Evolutionary conservation across 1,284 basidiomycete species (phyloP).

Genomic region (Earliella scabrosa): DNA sequence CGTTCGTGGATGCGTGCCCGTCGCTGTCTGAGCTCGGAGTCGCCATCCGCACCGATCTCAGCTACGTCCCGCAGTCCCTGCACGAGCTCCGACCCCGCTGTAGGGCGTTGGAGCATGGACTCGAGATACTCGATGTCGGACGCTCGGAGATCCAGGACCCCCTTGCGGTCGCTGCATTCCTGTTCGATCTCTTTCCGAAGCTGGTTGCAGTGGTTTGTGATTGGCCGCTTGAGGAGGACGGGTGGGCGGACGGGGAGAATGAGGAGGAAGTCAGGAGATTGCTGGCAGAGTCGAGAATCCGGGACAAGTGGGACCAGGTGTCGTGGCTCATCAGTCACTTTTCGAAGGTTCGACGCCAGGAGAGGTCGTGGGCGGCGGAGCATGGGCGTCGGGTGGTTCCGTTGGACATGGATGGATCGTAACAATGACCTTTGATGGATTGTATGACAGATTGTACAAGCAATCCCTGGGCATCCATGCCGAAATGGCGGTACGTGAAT

Average conservation of each 20-base stretch:
- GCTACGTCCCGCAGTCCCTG: background rate
- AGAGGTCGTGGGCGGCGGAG: no score
- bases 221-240: background rate
- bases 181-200: background rate
- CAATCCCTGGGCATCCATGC: no score
- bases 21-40: background rate
- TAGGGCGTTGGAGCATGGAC: background rate
- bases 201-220: background rate
- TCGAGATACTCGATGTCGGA: background rate
- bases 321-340: no score
- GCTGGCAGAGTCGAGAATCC: no score
- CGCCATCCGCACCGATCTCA: background rate
- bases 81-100: background rate
- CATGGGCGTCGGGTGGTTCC: no score
- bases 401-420: no score
- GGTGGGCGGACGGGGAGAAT: background rate
- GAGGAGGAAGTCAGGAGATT: no score
- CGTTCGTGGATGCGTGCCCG: background rate
- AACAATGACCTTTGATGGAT: no score
- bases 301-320: no score
- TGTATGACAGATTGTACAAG: no score
- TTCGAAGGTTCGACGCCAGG: no score
- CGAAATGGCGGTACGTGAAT: no score
- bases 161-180: background rate
- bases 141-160: background rate